phyloP scores from a whole-genome alignment of 1,284 basidiomycete species.

The Peniophora sp. region DNA sequence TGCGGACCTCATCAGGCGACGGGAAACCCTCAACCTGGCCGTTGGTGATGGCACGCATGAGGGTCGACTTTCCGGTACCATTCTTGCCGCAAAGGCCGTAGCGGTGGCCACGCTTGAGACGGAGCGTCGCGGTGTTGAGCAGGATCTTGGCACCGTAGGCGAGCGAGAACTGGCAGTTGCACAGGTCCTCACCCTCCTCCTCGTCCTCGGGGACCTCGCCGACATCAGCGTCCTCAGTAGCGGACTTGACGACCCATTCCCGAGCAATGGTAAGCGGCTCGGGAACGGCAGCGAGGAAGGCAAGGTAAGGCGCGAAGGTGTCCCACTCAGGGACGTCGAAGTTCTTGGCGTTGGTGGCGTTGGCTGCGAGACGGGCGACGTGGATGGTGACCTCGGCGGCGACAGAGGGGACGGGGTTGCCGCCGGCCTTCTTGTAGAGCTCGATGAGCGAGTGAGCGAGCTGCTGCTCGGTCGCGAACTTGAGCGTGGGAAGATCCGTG shows the following conservation, averaged over 20 bases:
- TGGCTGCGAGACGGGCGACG: slow-evolving; percentile 73
- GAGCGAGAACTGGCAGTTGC: slow-evolving; percentile 97
- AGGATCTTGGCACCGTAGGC: slow-evolving; percentile 99
- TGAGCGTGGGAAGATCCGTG: slow-evolving; percentile 81
- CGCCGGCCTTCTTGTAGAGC: slow-evolving; percentile 81
- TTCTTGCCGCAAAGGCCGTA: slow-evolving; percentile 98
- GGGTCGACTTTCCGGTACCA: slow-evolving; percentile 97
- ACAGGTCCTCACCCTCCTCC: slow-evolving; percentile 95
- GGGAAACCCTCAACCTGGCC: slow-evolving; percentile 98
- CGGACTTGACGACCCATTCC: slow-evolving; percentile 87
- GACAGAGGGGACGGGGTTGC: slow-evolving; percentile 41
- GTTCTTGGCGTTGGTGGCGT: slow-evolving; percentile 86
- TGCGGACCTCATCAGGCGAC: slow-evolving; percentile 90
- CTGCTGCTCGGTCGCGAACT: slow-evolving; percentile 61
- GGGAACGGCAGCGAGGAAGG: slow-evolving; percentile 57
- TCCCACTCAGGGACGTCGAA: slow-evolving; percentile 90
- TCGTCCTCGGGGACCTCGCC: slow-evolving; percentile 76
- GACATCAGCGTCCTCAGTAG: slow-evolving; percentile 70
- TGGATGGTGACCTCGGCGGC: slow-evolving; percentile 63
- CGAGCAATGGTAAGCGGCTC: slow-evolving; percentile 66
- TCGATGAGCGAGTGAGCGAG: slow-evolving; percentile 59
- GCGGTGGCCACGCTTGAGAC: slow-evolving; percentile 97
- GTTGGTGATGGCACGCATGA: slow-evolving; percentile 95
- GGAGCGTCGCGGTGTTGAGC: slow-evolving; percentile 92
- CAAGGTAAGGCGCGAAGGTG: slow-evolving; percentile 70